Evolutionary conservation across 192 early-diverging fungal genomes (phyloP).

Genomic region (Pilobolus umbonatus): DNA sequence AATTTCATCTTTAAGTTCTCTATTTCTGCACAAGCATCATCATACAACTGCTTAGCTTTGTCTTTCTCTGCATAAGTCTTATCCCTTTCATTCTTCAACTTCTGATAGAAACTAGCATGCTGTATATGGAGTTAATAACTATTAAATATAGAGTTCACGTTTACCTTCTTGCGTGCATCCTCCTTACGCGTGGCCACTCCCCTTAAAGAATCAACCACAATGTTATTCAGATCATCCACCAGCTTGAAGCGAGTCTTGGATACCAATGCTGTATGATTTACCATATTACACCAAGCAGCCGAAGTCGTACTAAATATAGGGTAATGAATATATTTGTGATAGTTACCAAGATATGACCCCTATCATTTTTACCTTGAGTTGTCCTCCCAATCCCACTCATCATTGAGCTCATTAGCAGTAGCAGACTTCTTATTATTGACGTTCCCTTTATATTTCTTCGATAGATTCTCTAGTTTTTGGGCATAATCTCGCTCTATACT

Average conservation of each 20-base stretch:
- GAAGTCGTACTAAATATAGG: constrained; percentile 51
- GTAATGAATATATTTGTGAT: no score
- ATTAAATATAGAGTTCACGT: neutral
- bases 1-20: constrained; percentile 53
- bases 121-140: constrained; percentile 16
- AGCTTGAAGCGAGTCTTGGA: constrained; percentile 44
- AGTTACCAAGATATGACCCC: no score
- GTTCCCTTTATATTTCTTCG: constrained; percentile 51
- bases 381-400: constrained; percentile 33
- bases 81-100: constrained; percentile 54
- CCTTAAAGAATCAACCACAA: constrained; percentile 55
- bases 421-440: constrained; percentile 33
- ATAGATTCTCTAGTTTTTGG: constrained; percentile 57
- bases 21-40: constrained; percentile 59
- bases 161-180: constrained; percentile 66
- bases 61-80: constrained; percentile 55
- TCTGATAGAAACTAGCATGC: constrained; percentile 64
- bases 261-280: constrained; percentile 52
- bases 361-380: constrained; percentile 35
- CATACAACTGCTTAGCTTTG: constrained; percentile 59
- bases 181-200: constrained; percentile 51
- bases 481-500: constrained; percentile 70
- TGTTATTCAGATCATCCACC: constrained; percentile 47
- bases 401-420: neutral
- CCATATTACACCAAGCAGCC: constrained; percentile 53